These are phyloP conservation scores for Biscogniauxia marginata DNA, from an alignment of 2,329 filamentous ascomycete genomes.

Conservation along the genomic window DNA sequence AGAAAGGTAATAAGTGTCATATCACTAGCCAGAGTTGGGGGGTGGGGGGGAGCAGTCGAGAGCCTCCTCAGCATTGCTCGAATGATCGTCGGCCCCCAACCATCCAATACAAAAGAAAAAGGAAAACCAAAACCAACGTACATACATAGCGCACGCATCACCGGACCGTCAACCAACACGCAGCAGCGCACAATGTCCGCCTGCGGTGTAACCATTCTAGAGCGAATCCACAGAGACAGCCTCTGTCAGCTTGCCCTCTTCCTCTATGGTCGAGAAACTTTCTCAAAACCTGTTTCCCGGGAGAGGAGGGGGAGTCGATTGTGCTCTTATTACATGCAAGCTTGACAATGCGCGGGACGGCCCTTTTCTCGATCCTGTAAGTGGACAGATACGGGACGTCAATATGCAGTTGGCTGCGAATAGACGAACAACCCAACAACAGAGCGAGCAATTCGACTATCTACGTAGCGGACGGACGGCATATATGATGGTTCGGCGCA, in stretches of 20 bases:
- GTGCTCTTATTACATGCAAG: not conserved
- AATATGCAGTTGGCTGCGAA: not conserved
- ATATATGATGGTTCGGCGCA: not conserved
- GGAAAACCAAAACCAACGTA: not conserved
- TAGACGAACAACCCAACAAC: not conserved
- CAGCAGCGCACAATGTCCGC: not conserved
- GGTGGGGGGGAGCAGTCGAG: too few species aligned
- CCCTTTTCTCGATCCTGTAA: not conserved
- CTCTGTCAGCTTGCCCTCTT: not conserved
- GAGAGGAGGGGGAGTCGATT: not conserved
- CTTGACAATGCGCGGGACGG: not conserved
- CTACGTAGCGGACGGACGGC: not conserved
- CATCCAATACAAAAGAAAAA: not conserved
- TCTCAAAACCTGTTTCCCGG: not conserved
- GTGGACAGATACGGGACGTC: not conserved
- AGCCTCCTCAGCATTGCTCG: too few species aligned
- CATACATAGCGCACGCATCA: not conserved
- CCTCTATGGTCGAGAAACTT: not conserved
- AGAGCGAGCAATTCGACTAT: not conserved
- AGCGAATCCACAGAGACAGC: not conserved
- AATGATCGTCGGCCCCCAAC: too few species aligned
- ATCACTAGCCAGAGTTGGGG: too few species aligned
- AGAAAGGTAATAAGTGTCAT: too few species aligned
- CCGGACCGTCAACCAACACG: not conserved
- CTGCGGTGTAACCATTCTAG: not conserved